Base-by-base conservation (phyloP, 352 stramenopile genomes). In the Pythium phragmitis region DNA sequence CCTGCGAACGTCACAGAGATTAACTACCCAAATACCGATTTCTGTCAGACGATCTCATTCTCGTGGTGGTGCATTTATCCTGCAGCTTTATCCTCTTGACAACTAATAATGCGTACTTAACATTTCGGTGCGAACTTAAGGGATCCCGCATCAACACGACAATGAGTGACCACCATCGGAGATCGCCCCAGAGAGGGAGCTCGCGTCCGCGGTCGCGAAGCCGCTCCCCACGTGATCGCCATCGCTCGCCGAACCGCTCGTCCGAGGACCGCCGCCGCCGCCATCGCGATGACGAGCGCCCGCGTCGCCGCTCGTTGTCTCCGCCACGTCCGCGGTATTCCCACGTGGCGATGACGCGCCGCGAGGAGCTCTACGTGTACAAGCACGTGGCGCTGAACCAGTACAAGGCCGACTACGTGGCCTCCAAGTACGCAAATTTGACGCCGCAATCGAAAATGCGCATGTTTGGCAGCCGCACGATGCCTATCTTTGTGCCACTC, bases 401-500 rank as follows among this genome's bases (percentile, higher is more conserved):
- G 26, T 74, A 71, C 34, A 42, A 42, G 1, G 12, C 17, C 12
- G 50, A 66, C 50, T 55, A 43, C 23, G n/a, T 28, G n/a, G 30
- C 28, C 8, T 14, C 14, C 16, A 66, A 60, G 60, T 66, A 50
- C 33, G 50, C 42, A 6, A 3, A 17, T 3, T 23, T 62, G 7
- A 52, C 42, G 13, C 7, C 3, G 14, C 1, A 52, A 11, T 16
- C 55, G 17, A 57, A 58, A n/a, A 28, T 63, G 1, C 21, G 13
- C 4, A 63, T 60, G 47, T 69, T 61, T 48, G 63, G 63, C 47
- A 41, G 28, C 2, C 0, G 1, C 1, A 34, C 26, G 12, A 56
- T 69, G 63, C 63, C 63, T 0, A 65, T 69, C 23, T 47, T 43
- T 9, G 51, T 69, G 33, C 63, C 63, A 16, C 56, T 69, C 5